These are phyloP conservation scores for Cercospora zeina DNA, from an alignment of 2,329 filamentous ascomycete species.

Conservation along the genomic window DNA sequence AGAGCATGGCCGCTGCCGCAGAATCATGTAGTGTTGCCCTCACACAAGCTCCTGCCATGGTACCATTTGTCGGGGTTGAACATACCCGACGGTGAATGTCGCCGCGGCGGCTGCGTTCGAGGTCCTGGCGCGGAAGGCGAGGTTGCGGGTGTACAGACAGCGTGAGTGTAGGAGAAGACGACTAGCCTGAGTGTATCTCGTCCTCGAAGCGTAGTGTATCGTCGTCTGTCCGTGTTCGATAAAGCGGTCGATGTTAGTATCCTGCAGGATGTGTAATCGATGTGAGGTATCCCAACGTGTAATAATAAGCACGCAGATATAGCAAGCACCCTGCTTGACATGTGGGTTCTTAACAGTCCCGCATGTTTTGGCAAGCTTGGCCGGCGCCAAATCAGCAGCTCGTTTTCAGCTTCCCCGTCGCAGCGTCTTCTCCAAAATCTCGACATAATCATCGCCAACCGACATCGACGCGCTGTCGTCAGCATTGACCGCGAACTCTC, in stretches of 20 bases:
- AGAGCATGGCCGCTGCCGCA: background rate
- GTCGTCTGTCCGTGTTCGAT: background rate
- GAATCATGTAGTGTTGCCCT: background rate
- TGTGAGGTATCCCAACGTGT: background rate
- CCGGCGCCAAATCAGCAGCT: constrained; percentile 5
- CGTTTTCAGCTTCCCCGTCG: constrained; percentile 7
- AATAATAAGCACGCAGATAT: background rate
- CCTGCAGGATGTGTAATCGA: constrained; percentile 2
- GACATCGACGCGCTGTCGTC: background rate
- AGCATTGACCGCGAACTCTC: background rate
- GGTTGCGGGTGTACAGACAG: background rate
- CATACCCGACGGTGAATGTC: background rate
- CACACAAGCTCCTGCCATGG: background rate
- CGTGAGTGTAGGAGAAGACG: background rate
- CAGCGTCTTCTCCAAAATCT: constrained; percentile 10
- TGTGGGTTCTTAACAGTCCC: constrained; percentile 9
- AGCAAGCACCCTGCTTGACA: background rate
- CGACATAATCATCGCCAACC: constrained; percentile 14
- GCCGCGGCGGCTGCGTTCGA: background rate
- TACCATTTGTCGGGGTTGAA: background rate
- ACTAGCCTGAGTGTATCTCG: background rate
- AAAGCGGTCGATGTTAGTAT: background rate
- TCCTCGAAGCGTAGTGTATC: background rate
- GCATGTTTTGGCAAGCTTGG: constrained; percentile 15
- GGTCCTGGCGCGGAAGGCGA: background rate